Conservation (phyloP, 2,329 filamentous ascomycete species). For the Chrysoporthe cubensis region DNA sequence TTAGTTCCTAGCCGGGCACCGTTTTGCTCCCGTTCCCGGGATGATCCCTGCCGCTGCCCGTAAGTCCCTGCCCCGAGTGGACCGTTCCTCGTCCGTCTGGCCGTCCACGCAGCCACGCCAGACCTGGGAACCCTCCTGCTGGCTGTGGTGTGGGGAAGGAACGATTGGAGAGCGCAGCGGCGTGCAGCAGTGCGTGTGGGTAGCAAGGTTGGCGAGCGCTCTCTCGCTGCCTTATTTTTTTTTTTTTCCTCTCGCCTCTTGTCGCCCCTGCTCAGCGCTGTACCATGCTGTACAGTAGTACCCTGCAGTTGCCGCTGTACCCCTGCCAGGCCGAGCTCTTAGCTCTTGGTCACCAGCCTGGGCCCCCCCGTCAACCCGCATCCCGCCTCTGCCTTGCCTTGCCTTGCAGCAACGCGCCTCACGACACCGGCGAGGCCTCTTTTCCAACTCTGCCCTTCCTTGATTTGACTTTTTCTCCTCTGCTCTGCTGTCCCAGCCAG, state of each 20-base stretch:
- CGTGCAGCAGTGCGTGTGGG: not conserved
- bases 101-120: not conserved
- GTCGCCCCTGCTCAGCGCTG: not conserved
- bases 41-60: not conserved
- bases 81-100: slow-evolving; percentile 11
- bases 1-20: not conserved
- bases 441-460: not conserved
- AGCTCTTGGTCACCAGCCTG: too few species aligned
- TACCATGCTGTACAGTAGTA: not conserved
- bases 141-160: not conserved
- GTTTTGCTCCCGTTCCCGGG: not conserved
- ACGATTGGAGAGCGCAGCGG: not conserved
- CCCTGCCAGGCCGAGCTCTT: not conserved
- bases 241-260: not conserved
- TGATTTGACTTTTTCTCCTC: not conserved
- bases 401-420: slow-evolving; percentile 2
- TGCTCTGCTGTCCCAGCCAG: not conserved
- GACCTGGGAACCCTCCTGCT: not conserved
- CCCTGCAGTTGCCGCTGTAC: not conserved
- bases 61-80: slow-evolving; percentile 7
- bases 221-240: not conserved
- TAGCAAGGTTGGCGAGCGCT: not conserved
- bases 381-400: not conserved
- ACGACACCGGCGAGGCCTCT: not conserved
- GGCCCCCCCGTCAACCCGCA: not conserved